Base-by-base conservation (phyloP, 1,139 yeast genomes). In the Taiozyma onychis region DNA sequence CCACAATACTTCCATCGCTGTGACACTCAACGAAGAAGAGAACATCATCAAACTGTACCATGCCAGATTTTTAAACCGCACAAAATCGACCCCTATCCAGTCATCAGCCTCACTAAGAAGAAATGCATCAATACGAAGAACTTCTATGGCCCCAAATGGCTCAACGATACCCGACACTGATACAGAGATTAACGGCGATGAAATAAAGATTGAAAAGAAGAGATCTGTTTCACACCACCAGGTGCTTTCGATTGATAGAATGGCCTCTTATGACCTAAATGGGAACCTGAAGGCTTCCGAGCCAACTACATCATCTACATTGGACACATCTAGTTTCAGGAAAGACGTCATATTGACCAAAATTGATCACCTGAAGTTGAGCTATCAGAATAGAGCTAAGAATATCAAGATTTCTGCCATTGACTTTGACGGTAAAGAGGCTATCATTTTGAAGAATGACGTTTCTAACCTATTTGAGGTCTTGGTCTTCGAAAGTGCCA, bases 291-390 rank as follows among this genome's bases (percentile, higher is more conserved):
- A 56, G 30, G 46, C 55, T 7, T 42, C 55, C 2, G 60, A 57
- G 39, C 45, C 58, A 1, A 32, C 41, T 4, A 30, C 43, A 8
- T 39, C 59, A 5, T 22, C 59, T 2, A 34, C 48, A 6, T 22
- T 44, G 2, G 58, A 56, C 16, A 39, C 58, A 4, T 24, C 51
- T 6, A 47, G 39, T 9, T 43, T 55, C 21, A 54, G 61, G 44
- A 87, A 85, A 57, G 95, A 88, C 63, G 75, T 85, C 63, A 81
- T 85, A 21, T 69, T 88, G 52, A 81, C 90, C 0, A 78, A 76
- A 57, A 67, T 87, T 7, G 85, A 82, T 34, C 67, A 77, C 0
- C 65, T 74, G 32, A 57, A 61, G 9, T 45, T 78, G 24, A 67
- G 68, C 18, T 57, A 69, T 22, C 64, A 64, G 18, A 66, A 67